A percentile compares a stretch with the other conserved stretches of the same genome.
Conservation (phyloP, 208 protist genomes). For the Entamoeba moshkovskii region DNA sequence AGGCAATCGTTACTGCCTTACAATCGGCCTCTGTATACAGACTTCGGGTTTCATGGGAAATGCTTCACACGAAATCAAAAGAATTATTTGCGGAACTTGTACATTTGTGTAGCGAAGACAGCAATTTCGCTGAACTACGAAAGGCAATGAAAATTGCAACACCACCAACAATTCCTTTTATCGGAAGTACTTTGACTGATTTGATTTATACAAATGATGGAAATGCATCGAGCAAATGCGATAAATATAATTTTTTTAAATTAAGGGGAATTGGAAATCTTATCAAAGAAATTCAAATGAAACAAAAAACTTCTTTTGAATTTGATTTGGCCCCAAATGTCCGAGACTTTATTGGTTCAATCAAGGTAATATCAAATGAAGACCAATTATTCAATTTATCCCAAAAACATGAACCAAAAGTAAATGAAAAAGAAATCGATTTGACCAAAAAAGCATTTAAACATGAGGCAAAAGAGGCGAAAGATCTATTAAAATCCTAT, state of each 20-base stretch:
- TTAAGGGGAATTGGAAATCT: background rate
- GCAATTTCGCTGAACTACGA: background rate
- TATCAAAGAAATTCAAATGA: conserved; percentile 7
- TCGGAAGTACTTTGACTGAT: background rate
- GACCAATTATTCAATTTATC: background rate
- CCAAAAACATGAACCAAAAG: background rate
- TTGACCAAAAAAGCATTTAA: too few relatives aligned
- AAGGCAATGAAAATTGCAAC: background rate
- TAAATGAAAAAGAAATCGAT: too few relatives aligned
- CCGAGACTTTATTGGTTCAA: background rate
- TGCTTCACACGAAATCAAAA: background rate
- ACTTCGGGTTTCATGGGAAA: background rate
- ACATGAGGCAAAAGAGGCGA: too few relatives aligned
- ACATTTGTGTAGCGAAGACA: background rate
- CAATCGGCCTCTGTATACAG: background rate
- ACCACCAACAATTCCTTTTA: conserved; percentile 4
- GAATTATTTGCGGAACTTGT: background rate
- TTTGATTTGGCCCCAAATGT: background rate
- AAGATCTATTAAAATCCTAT: too few relatives aligned
- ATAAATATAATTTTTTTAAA: conserved; percentile 12
- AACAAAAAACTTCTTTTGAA: conserved; percentile 4
- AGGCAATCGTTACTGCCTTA: conserved; percentile 9
- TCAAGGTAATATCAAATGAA: background rate
- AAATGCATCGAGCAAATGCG: background rate
- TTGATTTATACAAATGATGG: conserved; percentile 5